Percentiles rank a stretch among this genome's conserved stretches.
Evolutionary conservation across 768 basidiomycete genomes (phyloP).

Genomic region (Boletus vermiculosoides): DNA sequence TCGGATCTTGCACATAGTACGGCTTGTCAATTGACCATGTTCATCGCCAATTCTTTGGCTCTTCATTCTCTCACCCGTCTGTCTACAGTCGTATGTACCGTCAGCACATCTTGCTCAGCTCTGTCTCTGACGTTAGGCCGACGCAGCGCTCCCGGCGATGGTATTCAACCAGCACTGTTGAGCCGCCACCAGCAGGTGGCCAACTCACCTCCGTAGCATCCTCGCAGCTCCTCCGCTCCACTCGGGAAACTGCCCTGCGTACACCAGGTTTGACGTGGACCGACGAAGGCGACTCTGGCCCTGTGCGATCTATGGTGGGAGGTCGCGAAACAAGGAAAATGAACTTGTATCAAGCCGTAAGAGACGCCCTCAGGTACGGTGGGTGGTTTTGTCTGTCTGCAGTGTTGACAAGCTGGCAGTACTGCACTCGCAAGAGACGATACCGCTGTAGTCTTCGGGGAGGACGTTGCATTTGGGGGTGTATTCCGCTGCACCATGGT

Average conservation of each 20-base stretch:
- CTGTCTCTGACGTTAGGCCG: slow-evolving; percentile 1
- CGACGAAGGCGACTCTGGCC: slow-evolving; percentile 50
- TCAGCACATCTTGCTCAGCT: neutral
- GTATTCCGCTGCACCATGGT: slow-evolving; percentile 95
- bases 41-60: slow-evolving; percentile 7
- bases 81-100: slow-evolving; percentile 16
- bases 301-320: slow-evolving; percentile 50
- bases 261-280: slow-evolving; percentile 73
- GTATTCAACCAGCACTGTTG: slow-evolving; percentile 49
- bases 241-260: slow-evolving; percentile 68
- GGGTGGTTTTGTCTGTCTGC: neutral
- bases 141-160: slow-evolving; percentile 34
- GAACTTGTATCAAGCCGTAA: slow-evolving; percentile 91
- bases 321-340: slow-evolving; percentile 91
- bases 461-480: slow-evolving; percentile 91
- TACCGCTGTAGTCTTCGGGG: slow-evolving; percentile 85
- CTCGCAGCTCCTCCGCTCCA: slow-evolving; percentile 60
- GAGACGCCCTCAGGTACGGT: slow-evolving; percentile 81
- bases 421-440: slow-evolving; percentile 85
- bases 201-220: slow-evolving; percentile 71
- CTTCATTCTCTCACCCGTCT: slow-evolving; percentile 22
- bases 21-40: slow-evolving; percentile 24
- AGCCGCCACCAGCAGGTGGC: slow-evolving; percentile 78
- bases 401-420: slow-evolving; percentile 38
- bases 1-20: slow-evolving; percentile 29